Evolutionary conservation across 148 eudicot species (phyloP), one percentile per base, ranked within the genome.

Genomic region (Vaccinium darrowii): DNA sequence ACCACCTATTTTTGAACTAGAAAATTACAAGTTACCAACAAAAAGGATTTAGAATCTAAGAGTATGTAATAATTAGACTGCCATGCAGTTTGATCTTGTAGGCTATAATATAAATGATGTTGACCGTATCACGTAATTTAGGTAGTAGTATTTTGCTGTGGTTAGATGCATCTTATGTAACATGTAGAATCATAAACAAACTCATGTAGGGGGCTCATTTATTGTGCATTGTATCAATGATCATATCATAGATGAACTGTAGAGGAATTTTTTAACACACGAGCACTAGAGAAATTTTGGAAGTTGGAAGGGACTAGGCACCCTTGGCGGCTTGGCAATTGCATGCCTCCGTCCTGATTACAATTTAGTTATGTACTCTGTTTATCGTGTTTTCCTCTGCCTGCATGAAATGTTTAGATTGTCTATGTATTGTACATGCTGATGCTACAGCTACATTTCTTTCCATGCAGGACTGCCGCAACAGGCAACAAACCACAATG

Each of bases 381-480:
- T 67, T 25, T 67, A 27, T 67, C 36, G 23, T 53, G 62, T 53
- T 78, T 23, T 53, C 74, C 39, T 12, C 15, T 4, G 33, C 57
- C 82, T 36, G 39, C 13, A 80, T 36, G 27, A 8, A 56, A 52
- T 16, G 23, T 36, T 43, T 11, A 43, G 16, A 56, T n/a, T 81
- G 39, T 36, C 39, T 0, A 36, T 36, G 47, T 43, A 43, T 30
- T 19, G 12, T 4, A 8, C 14, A 53, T 53, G 14, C 8, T 53
- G 11, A 30, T 67, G 73, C 36, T 67, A 67, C 36, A 27, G 83
- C 7, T 53, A 82, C 50, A 58, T 51, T 36, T 53, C 53, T 30
- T 23, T 63, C 56, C 58, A 52, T 87, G 79, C 90, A 92, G 95
- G 91, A 78, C 71, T 90, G 25, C 87, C 90, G 25, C 90, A 86